Conservation (phyloP, 73 alveolate species). For the Breviolum minutum region DNA sequence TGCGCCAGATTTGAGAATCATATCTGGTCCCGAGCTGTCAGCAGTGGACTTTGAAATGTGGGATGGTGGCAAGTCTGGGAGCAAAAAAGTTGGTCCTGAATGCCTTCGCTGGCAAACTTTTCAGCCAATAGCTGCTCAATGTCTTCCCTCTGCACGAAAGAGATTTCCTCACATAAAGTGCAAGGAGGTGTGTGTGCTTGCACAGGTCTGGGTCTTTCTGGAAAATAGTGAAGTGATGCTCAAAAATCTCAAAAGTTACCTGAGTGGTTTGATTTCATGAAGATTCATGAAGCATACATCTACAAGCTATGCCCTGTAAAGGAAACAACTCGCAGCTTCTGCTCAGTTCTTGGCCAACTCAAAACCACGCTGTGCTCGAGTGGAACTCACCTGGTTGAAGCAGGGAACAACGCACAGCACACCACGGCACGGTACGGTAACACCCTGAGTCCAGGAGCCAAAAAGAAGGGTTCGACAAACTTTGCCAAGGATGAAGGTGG, state of each 20-base stretch:
- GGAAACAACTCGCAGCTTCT: too few relatives aligned
- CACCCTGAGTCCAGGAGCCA: background rate
- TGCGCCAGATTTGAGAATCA: background rate
- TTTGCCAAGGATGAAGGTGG: conserved; percentile 24
- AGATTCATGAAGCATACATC: background rate
- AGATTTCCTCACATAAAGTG: conserved; percentile 8
- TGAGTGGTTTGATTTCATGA: background rate
- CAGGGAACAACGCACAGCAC: background rate
- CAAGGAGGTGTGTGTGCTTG: too few relatives aligned
- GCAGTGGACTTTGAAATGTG: background rate
- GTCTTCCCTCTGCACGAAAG: conserved; percentile 66
- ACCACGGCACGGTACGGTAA: too few relatives aligned
- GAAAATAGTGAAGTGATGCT: too few relatives aligned
- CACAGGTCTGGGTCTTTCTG: too few relatives aligned
- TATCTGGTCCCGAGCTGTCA: too few relatives aligned
- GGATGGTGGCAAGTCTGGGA: background rate
- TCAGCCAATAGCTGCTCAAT: conserved; percentile 83
- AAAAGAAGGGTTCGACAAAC: conserved; percentile 47
- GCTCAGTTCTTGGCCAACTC: conserved; percentile 22
- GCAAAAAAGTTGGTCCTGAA: background rate
- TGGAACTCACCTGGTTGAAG: conserved; percentile 39
- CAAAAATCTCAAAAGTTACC: too few relatives aligned
- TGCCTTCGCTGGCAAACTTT: conserved; percentile 81
- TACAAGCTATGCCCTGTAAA: background rate
- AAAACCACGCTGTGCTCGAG: conserved; percentile 77